Conservation (phyloP, 2,329 filamentous ascomycete species). For the Colletotrichum graminicola region DNA sequence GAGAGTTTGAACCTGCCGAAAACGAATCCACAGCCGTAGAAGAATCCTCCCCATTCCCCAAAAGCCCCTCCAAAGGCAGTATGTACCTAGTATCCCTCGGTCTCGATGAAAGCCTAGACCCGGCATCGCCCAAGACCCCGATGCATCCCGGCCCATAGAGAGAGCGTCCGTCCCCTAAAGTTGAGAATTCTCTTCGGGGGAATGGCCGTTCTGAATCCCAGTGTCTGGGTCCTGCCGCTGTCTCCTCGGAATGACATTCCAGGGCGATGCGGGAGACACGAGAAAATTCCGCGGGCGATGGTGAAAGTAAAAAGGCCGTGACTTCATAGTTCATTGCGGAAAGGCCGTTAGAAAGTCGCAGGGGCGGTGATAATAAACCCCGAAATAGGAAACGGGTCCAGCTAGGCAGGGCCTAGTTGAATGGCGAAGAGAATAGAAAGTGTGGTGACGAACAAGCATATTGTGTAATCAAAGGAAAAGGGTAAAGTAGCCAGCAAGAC, state of each 20-base stretch:
- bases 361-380: too few relatives aligned
- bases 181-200: neutral
- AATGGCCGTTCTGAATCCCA: neutral
- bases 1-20: neutral
- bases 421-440: neutral
- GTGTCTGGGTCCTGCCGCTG: neutral
- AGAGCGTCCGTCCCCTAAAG: neutral
- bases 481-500: constrained; percentile 25
- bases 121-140: neutral
- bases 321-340: neutral
- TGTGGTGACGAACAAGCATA: neutral
- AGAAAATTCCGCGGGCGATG: neutral
- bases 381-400: neutral
- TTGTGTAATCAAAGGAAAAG: constrained; percentile 33
- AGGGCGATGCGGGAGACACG: too few relatives aligned
- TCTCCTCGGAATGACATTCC: neutral
- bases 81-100: neutral
- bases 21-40: too few relatives aligned
- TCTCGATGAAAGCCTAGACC: neutral
- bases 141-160: neutral
- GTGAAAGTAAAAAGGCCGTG: neutral
- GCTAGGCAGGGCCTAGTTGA: too few relatives aligned
- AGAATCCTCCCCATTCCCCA: neutral
- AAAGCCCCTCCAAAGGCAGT: neutral
- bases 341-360: neutral